Conservation (phyloP, 345 rosid genomes). For the Streptanthus diversifolius region DNA sequence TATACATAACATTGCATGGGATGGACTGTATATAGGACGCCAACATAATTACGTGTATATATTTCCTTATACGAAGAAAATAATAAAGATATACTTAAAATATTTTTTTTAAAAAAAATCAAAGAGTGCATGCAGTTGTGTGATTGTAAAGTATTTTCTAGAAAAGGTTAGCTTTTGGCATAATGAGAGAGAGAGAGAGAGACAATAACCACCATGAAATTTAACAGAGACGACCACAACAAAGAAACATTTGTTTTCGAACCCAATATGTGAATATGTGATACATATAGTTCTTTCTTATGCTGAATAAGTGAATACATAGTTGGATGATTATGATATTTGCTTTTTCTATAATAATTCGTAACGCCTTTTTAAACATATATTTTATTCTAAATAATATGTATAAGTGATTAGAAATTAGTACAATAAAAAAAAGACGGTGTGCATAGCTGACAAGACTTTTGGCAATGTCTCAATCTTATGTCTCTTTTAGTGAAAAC, state of each 20-base stretch:
- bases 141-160: conserved; percentile 41
- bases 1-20: conserved; percentile 18
- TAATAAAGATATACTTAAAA: conserved; percentile 21
- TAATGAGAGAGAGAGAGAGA: conserved; percentile 13
- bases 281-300: neutral
- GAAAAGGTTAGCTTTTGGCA: conserved; percentile 52
- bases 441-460: conserved; percentile 24
- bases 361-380: neutral
- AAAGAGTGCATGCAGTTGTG: conserved; percentile 32
- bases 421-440: neutral
- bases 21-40: neutral
- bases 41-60: neutral
- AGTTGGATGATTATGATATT: neutral
- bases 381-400: neutral
- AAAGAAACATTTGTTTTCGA: neutral
- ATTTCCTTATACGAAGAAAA: neutral
- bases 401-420: neutral
- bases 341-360: neutral
- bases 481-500: conserved; percentile 28
- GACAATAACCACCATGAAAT: conserved; percentile 2
- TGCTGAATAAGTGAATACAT: neutral
- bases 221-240: neutral
- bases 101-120: neutral
- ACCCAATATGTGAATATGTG: neutral
- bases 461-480: conserved; percentile 32